Conservation (phyloP, 1,284 basidiomycete genomes). For the Malassezia brasiliensis region DNA sequence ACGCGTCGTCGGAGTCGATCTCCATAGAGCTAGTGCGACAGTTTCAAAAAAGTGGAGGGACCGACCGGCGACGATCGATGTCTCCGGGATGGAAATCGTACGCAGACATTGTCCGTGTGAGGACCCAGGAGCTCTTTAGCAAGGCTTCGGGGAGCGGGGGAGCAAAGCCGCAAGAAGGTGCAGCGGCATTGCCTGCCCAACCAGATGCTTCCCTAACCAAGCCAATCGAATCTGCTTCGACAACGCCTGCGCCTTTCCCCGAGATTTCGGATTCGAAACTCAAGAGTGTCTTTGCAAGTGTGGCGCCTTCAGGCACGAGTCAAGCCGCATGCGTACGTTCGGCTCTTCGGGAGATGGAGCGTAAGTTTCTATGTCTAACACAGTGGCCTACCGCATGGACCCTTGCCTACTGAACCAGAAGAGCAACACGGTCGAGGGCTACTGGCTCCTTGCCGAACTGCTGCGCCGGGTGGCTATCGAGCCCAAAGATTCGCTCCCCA, state of each 20-base stretch:
- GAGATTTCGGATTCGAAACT: background rate
- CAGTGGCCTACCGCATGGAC: constrained; percentile 31
- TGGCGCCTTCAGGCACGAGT: background rate
- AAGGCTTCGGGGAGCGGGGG: background rate
- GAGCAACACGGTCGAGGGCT: constrained; percentile 22
- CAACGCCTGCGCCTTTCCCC: background rate
- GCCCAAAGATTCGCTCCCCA: background rate
- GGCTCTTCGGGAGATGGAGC: constrained; percentile 33
- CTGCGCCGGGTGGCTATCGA: constrained; percentile 11
- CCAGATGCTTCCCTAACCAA: background rate
- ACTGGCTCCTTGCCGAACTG: constrained; percentile 17
- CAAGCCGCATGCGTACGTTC: constrained; percentile 16
- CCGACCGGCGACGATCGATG: background rate
- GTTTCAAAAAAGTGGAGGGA: background rate
- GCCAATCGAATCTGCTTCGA: background rate
- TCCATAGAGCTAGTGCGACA: background rate
- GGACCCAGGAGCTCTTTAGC: background rate
- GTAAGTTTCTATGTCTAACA: background rate
- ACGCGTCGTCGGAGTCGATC: constrained; percentile 20
- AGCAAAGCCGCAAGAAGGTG: too few relatives aligned
- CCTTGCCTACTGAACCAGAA: constrained; percentile 21
- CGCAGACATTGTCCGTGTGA: background rate
- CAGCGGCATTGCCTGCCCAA: too few relatives aligned
- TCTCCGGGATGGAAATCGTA: background rate
- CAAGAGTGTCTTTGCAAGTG: background rate